Base-by-base conservation (phyloP, 129 eudicot species). In the Sambucus nigra region DNA sequence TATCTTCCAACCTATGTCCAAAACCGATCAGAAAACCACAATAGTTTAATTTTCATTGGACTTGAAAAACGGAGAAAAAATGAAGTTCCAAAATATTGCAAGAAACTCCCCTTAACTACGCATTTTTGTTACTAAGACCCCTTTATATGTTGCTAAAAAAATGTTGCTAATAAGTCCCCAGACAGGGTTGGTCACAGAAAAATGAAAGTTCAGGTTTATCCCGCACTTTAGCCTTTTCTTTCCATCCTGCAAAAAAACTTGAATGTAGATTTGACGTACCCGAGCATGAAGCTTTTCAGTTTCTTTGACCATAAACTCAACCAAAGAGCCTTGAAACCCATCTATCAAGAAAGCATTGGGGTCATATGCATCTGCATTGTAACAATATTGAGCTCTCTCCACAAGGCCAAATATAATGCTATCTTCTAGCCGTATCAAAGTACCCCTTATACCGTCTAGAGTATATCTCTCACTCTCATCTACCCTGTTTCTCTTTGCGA, bases 221-320 rank as follows among this genome's bases (percentile, higher is more conserved):
- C n/a, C n/a, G n/a, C n/a, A n/a, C n/a, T n/a, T n/a, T n/a, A n/a
- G n/a, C n/a, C n/a, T n/a, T 24, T 3, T 53, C 59, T 55, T 53
- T 23, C 23, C 4, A n/a, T 51, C 9, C 23, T 50, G n/a, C n/a
- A n/a, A n/a, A 38, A 10, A 50, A 58, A 51, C 46, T 58, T 55
- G 35, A 39, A 48, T 16, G 28, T 55, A 44, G 41, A 18, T 8
- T 54, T 19, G 35, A 29, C 55, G 21, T 79, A 91, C 98, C 83
- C 62, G 76, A 20, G 86, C 95, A 42, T 91, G 98, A 69, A 91
- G 80, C 81, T 74, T 91, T 70, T 91, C 98, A 48, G 98, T 91
- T 77, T 85, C 95, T 80, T 73, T 71, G 66, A 91, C 67, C 79
- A 91, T 84, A 52, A 73, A 91, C 71, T 85, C 94, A 65, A 85